These are phyloP conservation scores for Fusarium lateritium DNA, from an alignment of 2,329 filamentous ascomycete species.

Conservation along the genomic window DNA sequence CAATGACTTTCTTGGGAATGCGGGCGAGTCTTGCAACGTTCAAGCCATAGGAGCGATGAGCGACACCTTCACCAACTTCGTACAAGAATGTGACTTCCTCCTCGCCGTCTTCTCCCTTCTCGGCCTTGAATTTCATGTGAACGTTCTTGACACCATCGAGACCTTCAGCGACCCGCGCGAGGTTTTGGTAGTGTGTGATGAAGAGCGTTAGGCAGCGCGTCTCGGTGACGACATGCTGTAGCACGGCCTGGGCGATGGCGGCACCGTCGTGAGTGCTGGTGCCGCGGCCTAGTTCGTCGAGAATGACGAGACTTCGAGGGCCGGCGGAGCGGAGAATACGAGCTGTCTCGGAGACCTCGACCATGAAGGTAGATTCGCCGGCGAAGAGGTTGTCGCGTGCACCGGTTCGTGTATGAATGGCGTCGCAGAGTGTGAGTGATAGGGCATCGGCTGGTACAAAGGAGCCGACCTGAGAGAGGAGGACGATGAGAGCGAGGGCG, in stretches of 20 bases:
- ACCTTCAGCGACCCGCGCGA: conserved; percentile 78
- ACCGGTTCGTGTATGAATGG: conserved; percentile 95
- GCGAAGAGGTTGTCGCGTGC: conserved; percentile 96
- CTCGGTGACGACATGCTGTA: conserved; percentile 85
- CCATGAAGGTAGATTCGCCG: conserved; percentile 97
- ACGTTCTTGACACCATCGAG: conserved; percentile 85
- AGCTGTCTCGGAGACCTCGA: conserved; percentile 93
- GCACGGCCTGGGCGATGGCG: conserved; percentile 92
- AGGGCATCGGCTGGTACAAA: conserved; percentile 88
- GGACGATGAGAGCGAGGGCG: conserved; percentile 88
- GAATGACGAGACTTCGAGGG: conserved; percentile 85
- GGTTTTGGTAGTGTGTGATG: conserved; percentile 96
- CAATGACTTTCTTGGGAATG: conserved; percentile 82
- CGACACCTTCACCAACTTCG: conserved; percentile 90
- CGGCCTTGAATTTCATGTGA: conserved; percentile 87
- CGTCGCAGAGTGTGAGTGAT: conserved; percentile 85
- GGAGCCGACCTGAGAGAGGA: conserved; percentile 95
- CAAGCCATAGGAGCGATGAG: conserved; percentile 93
- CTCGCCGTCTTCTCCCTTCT: conserved; percentile 63
- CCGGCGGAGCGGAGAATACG: conserved; percentile 93
- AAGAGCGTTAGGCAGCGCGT: conserved; percentile 87
- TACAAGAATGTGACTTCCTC: conserved; percentile 95
- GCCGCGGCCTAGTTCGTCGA: conserved; percentile 94
- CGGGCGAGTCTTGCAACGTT: conserved; percentile 92
- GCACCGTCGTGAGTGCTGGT: conserved; percentile 97